phyloP scores from a whole-genome alignment of 1,284 basidiomycete genomes.

The Microbotryum silenes-acaulis region DNA sequence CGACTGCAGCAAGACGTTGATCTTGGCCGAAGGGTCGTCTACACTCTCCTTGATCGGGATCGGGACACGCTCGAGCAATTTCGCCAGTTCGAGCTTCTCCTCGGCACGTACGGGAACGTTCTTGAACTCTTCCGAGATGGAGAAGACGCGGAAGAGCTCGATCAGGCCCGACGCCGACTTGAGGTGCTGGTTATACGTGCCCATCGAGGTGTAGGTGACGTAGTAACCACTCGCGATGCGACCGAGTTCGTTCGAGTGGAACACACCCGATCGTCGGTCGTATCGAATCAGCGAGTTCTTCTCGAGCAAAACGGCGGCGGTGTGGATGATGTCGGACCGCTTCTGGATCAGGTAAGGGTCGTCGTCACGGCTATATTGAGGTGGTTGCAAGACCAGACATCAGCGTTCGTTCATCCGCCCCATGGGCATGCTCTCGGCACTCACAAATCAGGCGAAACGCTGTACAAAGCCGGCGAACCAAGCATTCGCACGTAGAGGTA shows the following conservation, averaged over 20 bases:
- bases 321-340: constrained; percentile 76
- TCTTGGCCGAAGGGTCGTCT: constrained; percentile 93
- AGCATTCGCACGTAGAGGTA: constrained; percentile 97
- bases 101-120: constrained; percentile 65
- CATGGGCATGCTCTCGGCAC: not conserved
- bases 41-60: constrained; percentile 96
- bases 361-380: constrained; percentile 53
- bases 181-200: constrained; percentile 91
- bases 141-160: constrained; percentile 93
- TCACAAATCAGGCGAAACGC: constrained; percentile 75
- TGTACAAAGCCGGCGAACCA: constrained; percentile 78
- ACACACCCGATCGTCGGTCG: constrained; percentile 77
- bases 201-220: constrained; percentile 92
- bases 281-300: constrained; percentile 93
- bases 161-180: constrained; percentile 65
- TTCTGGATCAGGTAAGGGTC: constrained; percentile 83
- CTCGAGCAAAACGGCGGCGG: constrained; percentile 86
- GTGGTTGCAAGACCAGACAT: not conserved
- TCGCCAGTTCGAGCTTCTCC: constrained; percentile 69
- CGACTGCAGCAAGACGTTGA: constrained; percentile 91
- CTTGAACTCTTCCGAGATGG: constrained; percentile 95
- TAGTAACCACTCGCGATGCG: constrained; percentile 96
- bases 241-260: constrained; percentile 86
- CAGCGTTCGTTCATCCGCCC: too few relatives aligned
- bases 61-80: constrained; percentile 87